A percentile compares a stretch with the other conserved stretches of the same genome.
phyloP scores from a whole-genome alignment of 164 flowering plant species.

The Pachysandra terminalis region DNA sequence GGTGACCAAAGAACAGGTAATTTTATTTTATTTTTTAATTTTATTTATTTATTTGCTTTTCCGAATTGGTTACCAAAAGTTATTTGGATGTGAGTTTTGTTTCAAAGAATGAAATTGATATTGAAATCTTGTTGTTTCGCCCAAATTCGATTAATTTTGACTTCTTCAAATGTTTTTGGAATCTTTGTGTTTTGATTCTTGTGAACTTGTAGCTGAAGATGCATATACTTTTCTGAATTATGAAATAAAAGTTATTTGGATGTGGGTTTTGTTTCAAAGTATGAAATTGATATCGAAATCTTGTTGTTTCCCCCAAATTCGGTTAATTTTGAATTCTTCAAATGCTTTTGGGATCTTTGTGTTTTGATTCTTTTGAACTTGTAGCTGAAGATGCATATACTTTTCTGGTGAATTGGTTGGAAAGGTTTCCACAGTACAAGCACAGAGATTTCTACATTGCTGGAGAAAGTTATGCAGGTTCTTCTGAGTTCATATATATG shows the following conservation, averaged over 20 bases:
- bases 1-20: slow-evolving; percentile 92
- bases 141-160: background rate
- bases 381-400: slow-evolving; percentile 91
- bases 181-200: slow-evolving; percentile 28
- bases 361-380: slow-evolving; percentile 28
- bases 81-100: background rate
- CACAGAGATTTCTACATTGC: slow-evolving; percentile 87
- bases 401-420: slow-evolving; percentile 87
- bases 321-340: background rate
- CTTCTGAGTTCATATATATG: background rate
- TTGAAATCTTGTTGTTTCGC: background rate
- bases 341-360: slow-evolving; percentile 23
- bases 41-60: too few species aligned
- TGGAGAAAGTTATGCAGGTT: slow-evolving; percentile 99
- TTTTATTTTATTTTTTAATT: background rate
- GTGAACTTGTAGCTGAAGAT: slow-evolving; percentile 75
- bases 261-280: background rate
- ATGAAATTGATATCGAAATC: background rate
- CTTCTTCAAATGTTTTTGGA: slow-evolving; percentile 15
- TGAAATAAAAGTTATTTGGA: too few species aligned
- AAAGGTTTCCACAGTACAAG: slow-evolving; percentile 93
- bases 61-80: background rate
- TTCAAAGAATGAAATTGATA: background rate
- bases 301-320: background rate
- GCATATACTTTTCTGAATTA: slow-evolving; percentile 51